These are phyloP conservation scores for Ophiostoma angusticollis DNA, from an alignment of 2,329 filamentous ascomycete genomes.

Conservation along the genomic window DNA sequence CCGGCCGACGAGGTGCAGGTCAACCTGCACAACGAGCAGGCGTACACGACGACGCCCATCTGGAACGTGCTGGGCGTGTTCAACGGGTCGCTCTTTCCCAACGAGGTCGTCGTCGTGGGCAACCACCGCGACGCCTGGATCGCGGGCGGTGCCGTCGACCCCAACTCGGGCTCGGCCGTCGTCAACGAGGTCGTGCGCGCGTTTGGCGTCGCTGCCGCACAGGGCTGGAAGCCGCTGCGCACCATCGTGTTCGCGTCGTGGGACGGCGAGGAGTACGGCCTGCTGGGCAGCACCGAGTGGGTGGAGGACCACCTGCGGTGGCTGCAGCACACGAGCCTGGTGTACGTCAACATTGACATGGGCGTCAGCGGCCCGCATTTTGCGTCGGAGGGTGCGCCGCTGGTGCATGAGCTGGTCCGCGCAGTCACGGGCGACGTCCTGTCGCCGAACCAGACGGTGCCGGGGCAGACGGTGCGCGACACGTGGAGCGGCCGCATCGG, in stretches of 20 bases:
- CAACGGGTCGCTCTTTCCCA: conserved; percentile 62
- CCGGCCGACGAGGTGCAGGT: conserved; percentile 53
- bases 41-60: conserved; percentile 67
- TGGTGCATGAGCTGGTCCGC: conserved; percentile 61
- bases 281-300: conserved; percentile 84
- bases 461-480: conserved; percentile 58
- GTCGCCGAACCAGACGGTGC: conserved; percentile 60
- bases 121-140: conserved; percentile 70
- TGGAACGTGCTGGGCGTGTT: conserved; percentile 92
- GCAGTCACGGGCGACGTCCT: conserved; percentile 50
- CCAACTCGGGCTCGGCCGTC: conserved; percentile 69
- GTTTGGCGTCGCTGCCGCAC: conserved; percentile 55
- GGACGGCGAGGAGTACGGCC: conserved; percentile 76
- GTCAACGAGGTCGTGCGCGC: conserved; percentile 65
- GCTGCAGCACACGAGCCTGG: conserved; percentile 59
- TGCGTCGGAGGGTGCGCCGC: conserved; percentile 52
- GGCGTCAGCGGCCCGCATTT: conserved; percentile 56
- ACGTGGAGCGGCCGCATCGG: conserved; percentile 48
- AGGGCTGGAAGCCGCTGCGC: conserved; percentile 71
- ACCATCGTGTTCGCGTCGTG: conserved; percentile 83
- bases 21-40: conserved; percentile 66
- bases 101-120: conserved; percentile 80
- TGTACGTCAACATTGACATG: conserved; percentile 79
- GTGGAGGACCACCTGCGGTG: conserved; percentile 80
- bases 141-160: conserved; percentile 63